Evolutionary conservation across 352 stramenopile genomes (phyloP), one percentile per base, ranked within the genome.

Genomic region (Phytophthora idaei): DNA sequence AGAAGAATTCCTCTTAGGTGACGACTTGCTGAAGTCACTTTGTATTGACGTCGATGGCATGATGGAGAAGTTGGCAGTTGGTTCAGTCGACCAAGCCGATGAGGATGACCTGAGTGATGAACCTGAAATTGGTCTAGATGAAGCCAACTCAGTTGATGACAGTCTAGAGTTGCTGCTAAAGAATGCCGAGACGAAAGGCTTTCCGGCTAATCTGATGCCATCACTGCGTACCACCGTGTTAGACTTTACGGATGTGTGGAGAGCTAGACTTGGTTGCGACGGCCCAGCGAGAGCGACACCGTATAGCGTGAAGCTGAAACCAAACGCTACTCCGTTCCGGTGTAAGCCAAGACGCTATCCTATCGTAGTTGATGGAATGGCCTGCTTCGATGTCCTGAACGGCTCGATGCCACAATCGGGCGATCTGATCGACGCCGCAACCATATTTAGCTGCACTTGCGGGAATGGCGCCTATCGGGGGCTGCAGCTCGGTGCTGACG

Each of bases 291-390:
- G 39, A 36, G 54, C 61, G 8, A 51, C 44, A 37, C 45, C 55
- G 1, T 61, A 52, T 21, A 45, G 46, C 17, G 47, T 50, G 4
- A 41, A 57, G 11, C 36, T 60, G 11, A 62, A 63, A 7, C 52
- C 56, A 36, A 37, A 46, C 15, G 34, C 17, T 5, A 32, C 37
- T 2, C 60, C 34, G 7, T 56, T 56, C 5, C 17, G 50, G 2
- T 67, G 60, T 47, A 58, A 63, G 27, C 61, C 53, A 14, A 10
- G 52, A 15, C 52, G 46, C 15, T 64, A 69, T 14, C 14, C 57
- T 21, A 21, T 21, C 17, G 17, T 21, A 21, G 17, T 21, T 39
- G 10, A 39, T 39, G 7, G 34, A 12, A 12, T 39, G 5, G 34
- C 8, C 34, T 12, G 34, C 34, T 12, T 39, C 11, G 34, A 39